These are phyloP conservation scores for Hypoxylon sp. DNA, from an alignment of 2,329 filamentous ascomycete genomes.

Conservation along the genomic window DNA sequence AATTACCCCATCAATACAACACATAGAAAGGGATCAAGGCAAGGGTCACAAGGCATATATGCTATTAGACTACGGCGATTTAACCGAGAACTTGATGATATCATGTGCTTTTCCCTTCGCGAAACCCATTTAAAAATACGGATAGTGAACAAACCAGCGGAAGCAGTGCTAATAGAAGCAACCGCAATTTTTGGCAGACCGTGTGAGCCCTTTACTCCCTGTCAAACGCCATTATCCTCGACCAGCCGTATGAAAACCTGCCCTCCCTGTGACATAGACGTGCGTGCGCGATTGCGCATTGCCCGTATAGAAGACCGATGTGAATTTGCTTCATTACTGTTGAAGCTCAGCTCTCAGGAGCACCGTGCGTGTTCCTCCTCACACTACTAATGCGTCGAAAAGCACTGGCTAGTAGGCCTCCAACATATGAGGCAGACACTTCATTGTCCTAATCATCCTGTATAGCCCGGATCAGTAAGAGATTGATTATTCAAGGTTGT, in stretches of 20 bases:
- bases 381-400: constrained; percentile 49
- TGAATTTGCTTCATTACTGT: constrained; percentile 4
- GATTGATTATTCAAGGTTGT: constrained; percentile 2
- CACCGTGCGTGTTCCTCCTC: constrained; percentile 31
- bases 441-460: constrained; percentile 53
- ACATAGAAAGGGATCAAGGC: constrained; percentile 3
- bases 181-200: constrained; percentile 20
- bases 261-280: constrained; percentile 11
- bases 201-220: constrained; percentile 30
- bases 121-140: constrained; percentile 13
- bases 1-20: neutral
- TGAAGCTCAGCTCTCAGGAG: constrained; percentile 26
- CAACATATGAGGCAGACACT: constrained; percentile 41
- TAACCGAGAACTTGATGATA: neutral
- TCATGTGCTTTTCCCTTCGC: constrained; percentile 4
- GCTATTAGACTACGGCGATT: neutral
- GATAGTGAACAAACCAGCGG: constrained; percentile 8
- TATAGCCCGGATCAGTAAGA: constrained; percentile 51
- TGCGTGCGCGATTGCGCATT: constrained; percentile 8
- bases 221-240: constrained; percentile 40
- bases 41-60: neutral
- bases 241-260: constrained; percentile 23
- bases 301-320: constrained; percentile 23
- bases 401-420: constrained; percentile 47
- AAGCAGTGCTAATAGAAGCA: constrained; percentile 17